phyloP scores from a whole-genome alignment of 1,284 basidiomycete genomes.

The Ustilago trichophora region DNA sequence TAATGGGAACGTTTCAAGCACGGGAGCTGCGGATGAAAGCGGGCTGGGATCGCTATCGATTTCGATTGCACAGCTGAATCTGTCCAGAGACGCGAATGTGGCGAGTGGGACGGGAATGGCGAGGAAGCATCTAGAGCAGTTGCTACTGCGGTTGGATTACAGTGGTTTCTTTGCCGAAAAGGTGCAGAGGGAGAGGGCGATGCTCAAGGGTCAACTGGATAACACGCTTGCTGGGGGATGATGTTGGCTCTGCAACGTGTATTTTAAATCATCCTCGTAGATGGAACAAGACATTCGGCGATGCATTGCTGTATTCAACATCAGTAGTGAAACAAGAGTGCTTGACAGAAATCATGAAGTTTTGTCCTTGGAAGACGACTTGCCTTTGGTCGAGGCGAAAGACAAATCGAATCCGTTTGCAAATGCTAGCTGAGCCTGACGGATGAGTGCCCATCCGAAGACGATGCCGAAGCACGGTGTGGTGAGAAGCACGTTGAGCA shows the following conservation, averaged over 20 bases:
- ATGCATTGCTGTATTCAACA: too few species aligned
- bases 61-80: constrained; percentile 17
- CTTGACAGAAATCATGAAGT: too few species aligned
- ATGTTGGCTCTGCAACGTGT: neutral
- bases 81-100: constrained; percentile 1
- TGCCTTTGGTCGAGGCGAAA: too few species aligned
- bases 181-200: constrained; percentile 19
- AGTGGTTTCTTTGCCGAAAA: constrained; percentile 76
- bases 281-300: too few species aligned
- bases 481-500: constrained; percentile 84
- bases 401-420: constrained; percentile 49
- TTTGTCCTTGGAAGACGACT: neutral
- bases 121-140: constrained; percentile 81
- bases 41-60: constrained; percentile 28
- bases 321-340: too few species aligned
- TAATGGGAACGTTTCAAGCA: neutral
- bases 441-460: constrained; percentile 67
- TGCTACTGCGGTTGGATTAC: constrained; percentile 83
- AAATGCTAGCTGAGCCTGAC: constrained; percentile 63
- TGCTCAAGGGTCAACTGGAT: constrained; percentile 6
- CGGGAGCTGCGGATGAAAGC: constrained; percentile 18
- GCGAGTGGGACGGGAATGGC: constrained; percentile 66
- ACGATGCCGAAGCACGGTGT: constrained; percentile 78
- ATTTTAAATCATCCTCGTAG: too few species aligned
- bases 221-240: constrained; percentile 4